phyloP scores from a whole-genome alignment of 768 basidiomycete species.

The Clitopilus hobsonii region DNA sequence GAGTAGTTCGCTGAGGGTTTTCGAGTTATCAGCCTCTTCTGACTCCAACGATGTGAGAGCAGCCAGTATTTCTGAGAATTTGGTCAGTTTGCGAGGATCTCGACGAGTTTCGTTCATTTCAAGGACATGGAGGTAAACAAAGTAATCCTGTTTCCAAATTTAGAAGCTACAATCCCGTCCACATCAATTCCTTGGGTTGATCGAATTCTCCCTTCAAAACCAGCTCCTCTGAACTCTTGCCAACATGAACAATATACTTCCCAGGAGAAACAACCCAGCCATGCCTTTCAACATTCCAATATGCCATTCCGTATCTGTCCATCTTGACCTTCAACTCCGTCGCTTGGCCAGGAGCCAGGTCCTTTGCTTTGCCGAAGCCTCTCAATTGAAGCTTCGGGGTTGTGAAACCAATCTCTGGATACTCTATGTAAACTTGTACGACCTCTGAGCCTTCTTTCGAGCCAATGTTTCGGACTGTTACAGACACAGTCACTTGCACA shows the following conservation, averaged over 20 bases:
- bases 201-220: slow-evolving; percentile 18
- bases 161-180: slow-evolving; percentile 23
- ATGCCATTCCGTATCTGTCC: slow-evolving; percentile 68
- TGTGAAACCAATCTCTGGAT: slow-evolving; percentile 43
- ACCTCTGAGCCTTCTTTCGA: slow-evolving; percentile 51
- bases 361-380: slow-evolving; percentile 55
- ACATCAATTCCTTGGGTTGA: slow-evolving; percentile 17
- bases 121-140: background rate
- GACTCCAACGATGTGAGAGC: slow-evolving; percentile 71
- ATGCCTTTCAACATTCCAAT: slow-evolving; percentile 44
- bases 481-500: slow-evolving; percentile 32
- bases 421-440: slow-evolving; percentile 59
- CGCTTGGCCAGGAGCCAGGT: slow-evolving; percentile 44
- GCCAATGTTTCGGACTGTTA: slow-evolving; percentile 56
- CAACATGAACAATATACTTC: slow-evolving; percentile 43
- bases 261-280: slow-evolving; percentile 51
- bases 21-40: slow-evolving; percentile 72
- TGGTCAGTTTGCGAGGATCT: slow-evolving; percentile 47
- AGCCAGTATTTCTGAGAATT: slow-evolving; percentile 66
- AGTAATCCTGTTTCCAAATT: background rate
- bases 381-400: slow-evolving; percentile 61
- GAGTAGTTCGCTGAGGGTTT: slow-evolving; percentile 66
- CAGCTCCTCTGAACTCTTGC: slow-evolving; percentile 30
- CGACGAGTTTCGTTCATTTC: slow-evolving; percentile 2
- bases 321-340: slow-evolving; percentile 38